Evolutionary conservation across 1,284 basidiomycete species (phyloP), one percentile per base, ranked within the genome.

Genomic region (Malassezia obtusa): DNA sequence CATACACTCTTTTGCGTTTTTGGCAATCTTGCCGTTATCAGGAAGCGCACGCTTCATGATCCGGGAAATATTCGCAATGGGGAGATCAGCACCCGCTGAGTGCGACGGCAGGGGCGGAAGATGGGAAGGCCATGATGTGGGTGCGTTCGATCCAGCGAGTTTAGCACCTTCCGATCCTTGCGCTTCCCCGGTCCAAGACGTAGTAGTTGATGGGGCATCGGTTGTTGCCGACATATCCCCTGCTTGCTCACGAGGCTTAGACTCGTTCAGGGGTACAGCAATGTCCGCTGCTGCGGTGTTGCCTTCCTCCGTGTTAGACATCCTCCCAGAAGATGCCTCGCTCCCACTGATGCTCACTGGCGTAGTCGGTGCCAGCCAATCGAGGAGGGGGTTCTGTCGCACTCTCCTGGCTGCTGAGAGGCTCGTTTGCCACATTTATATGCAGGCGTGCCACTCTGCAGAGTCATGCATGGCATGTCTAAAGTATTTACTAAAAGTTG

Each of bases 1-100:
- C 41, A 94, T 87, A 75, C 86, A 89, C 76, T 94, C 89, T 75
- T 95, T 95, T 22, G 90, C 88, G 76, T 94, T 90, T 75, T 92
- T 92, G 3, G 89, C 87, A 64, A 95, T 91, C 77, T 95, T 95
- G 19, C 89, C 88, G n/a, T 86, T 87, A 1, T 83, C 79, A 0
- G 90, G 90, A 2, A 95, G 82, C 2, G 86, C 80, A 31, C 83
- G 78, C 73, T 94, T 94, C 90, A 95, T 95, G 67, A 95, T 90
- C 4, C 90, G 81, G 15, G 88, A 84, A 12, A 95, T 89, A 73
- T 95, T 95, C 46, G 90, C 90, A 60, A 95, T 94, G 24, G 63
- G 66, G 21, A 67, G 38, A 37, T 68, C 67, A 1, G 63, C 62
- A 12, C 58, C 61, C 0, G 58, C 57, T 21, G 45, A 19, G 24